These are phyloP conservation scores for Phytophthora uliginosa DNA, from an alignment of 352 stramenopile genomes.

Conservation along the genomic window DNA sequence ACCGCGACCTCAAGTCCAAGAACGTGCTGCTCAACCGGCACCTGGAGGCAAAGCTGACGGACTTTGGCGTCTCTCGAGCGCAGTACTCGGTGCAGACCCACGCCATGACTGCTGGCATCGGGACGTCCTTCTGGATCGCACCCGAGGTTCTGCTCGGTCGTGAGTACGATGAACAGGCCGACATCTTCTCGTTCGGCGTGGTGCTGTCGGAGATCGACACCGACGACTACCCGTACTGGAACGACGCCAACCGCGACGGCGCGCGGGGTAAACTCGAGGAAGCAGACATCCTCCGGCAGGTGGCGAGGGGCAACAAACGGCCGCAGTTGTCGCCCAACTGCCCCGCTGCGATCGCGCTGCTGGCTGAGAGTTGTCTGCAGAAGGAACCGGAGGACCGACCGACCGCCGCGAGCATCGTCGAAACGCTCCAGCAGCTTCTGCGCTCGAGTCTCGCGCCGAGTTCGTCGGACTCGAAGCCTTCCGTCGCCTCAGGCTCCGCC, in stretches of 20 bases:
- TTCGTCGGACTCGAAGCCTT: slow-evolving; percentile 29
- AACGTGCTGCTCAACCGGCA: slow-evolving; percentile 62
- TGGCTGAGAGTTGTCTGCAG: slow-evolving; percentile 51
- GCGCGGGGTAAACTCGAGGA: slow-evolving; percentile 42
- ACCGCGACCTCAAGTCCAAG: slow-evolving; percentile 51
- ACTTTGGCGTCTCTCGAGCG: slow-evolving; percentile 67
- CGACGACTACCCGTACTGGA: slow-evolving; percentile 50
- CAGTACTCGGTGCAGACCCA: slow-evolving; percentile 46
- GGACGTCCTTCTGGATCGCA: slow-evolving; percentile 50
- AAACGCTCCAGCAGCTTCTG: slow-evolving; percentile 33
- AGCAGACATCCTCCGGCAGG: slow-evolving; percentile 42
- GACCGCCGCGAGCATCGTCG: slow-evolving; percentile 37
- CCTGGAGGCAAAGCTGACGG: slow-evolving; percentile 70
- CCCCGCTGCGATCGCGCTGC: slow-evolving; percentile 40
- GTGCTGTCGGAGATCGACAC: slow-evolving; percentile 58
- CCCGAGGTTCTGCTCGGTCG: slow-evolving; percentile 43
- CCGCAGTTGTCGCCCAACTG: slow-evolving; percentile 44
- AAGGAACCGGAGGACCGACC: slow-evolving; percentile 44
- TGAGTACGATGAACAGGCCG: slow-evolving; percentile 50
- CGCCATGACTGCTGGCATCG: slow-evolving; percentile 46
- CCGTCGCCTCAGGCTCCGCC: slow-evolving; percentile 22
- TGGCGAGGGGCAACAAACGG: slow-evolving; percentile 40
- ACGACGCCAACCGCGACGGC: slow-evolving; percentile 31
- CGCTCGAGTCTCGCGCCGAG: slow-evolving; percentile 21
- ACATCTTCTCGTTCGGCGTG: slow-evolving; percentile 53